Conservation (phyloP, 2,329 filamentous ascomycete species). For the Aspergillus tanneri region DNA sequence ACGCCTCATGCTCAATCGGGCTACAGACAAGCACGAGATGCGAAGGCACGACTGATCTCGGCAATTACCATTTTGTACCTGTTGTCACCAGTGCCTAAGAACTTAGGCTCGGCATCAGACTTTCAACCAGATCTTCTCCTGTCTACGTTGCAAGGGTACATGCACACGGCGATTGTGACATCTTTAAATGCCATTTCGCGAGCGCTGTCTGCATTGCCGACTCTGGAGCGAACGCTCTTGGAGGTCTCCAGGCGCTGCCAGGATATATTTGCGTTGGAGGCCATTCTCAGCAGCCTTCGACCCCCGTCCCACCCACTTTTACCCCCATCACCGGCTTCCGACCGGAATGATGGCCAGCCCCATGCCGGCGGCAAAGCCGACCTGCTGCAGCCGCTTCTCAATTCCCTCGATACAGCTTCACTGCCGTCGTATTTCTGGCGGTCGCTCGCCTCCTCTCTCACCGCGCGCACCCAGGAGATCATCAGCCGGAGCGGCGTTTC, state of each 20-base stretch:
- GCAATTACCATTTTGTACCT: conserved; percentile 77
- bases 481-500: conserved; percentile 78
- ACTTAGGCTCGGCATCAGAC: conserved; percentile 45
- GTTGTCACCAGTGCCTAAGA: conserved; percentile 65
- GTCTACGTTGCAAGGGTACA: conserved; percentile 73
- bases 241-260: conserved; percentile 85
- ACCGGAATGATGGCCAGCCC: conserved; percentile 30
- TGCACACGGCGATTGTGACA: conserved; percentile 76
- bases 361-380: conserved; percentile 44
- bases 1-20: conserved; percentile 44
- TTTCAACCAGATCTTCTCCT: conserved; percentile 71
- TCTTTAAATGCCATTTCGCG: conserved; percentile 73
- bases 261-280: conserved; percentile 84
- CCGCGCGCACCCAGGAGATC: conserved; percentile 78
- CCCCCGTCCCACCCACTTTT: conserved; percentile 69
- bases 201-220: conserved; percentile 75
- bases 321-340: conserved; percentile 11
- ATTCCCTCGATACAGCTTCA: conserved; percentile 80
- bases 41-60: conserved; percentile 68
- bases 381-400: conserved; percentile 70
- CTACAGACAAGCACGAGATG: conserved; percentile 68
- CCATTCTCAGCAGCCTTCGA: conserved; percentile 68
- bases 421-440: conserved; percentile 93
- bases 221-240: conserved; percentile 73
- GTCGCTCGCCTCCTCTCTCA: conserved; percentile 74